These are phyloP conservation scores for Tulasnella sp. DNA, from an alignment of 768 basidiomycete genomes.

Conservation along the genomic window DNA sequence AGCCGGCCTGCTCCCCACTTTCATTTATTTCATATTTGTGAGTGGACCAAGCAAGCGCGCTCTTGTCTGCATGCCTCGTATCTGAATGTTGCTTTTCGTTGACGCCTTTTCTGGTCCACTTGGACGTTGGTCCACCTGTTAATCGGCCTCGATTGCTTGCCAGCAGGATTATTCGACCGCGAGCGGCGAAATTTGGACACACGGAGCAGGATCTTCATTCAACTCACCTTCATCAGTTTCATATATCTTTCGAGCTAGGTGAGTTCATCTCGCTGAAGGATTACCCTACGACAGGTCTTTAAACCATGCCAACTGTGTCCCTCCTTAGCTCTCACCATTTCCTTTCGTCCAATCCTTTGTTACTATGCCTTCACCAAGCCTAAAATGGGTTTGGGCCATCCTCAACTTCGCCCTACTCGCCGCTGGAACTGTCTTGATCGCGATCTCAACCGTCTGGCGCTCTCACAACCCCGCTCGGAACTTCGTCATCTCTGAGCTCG, in stretches of 20 bases:
- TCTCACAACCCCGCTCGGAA: conserved; percentile 59
- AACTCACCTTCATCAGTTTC: background rate
- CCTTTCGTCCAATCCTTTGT: background rate
- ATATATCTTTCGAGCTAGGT: background rate
- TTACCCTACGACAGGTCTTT: too few species aligned
- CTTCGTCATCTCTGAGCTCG: conserved; percentile 46
- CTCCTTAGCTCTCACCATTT: too few species aligned
- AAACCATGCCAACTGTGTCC: too few species aligned
- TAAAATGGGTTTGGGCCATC: conserved; percentile 62
- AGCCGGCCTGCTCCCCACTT: background rate
- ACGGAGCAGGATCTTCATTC: too few species aligned
- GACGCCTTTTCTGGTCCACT: too few species aligned
- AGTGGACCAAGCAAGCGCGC: background rate
- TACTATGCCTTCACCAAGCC: conserved; percentile 57
- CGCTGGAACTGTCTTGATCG: conserved; percentile 54
- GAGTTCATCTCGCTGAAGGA: too few species aligned
- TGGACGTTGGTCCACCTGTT: too few species aligned
- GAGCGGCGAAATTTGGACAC: background rate
- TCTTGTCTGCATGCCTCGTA: background rate
- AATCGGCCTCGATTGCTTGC: too few species aligned
- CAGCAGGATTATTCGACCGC: background rate
- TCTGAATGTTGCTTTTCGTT: background rate
- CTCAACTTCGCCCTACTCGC: conserved; percentile 58
- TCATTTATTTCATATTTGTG: background rate
- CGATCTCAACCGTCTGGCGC: conserved; percentile 62